Base-by-base conservation (phyloP, 495 filamentous ascomycete genomes). In the Amphirosellinia nigrospora region DNA sequence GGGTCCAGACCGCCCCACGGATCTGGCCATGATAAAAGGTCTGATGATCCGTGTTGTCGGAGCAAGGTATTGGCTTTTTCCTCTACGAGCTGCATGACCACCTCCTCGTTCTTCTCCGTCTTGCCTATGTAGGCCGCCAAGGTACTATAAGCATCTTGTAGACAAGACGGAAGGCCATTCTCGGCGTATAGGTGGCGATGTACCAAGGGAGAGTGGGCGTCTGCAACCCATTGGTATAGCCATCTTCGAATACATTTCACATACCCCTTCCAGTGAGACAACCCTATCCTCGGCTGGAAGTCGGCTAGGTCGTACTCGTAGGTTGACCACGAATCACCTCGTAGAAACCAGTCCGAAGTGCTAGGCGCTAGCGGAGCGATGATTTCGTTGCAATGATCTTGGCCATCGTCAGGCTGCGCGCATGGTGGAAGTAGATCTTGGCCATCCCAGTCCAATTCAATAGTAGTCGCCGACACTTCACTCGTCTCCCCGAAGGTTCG, bases 1-100 rank as follows among this genome's bases (percentile, higher is more conserved):
- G 38, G 6, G 19, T 10, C 16, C 8, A 23, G 11, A 4, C 9
- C n/a, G 13, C 38, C 38, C 21, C 59, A 41, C 5, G 21, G 45
- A 13, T 43, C 23, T 3, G 5, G 16, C 1, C 9, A 28, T 15
- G 59, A 10, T 8, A 10, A 60, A 39, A 26, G 16, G 3, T 36
- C 32, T 9, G 34, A 39, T 26, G 56, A 39, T 11, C 9, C 34
- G 15, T n/a, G 13, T 26, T 43, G 38, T 43, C 77, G 45, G 1
- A 68, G 60, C 23, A 70, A 63, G 2, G 30, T 1, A 43, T 52
- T 53, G 48, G 52, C 23, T 13, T 67, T 65, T 34, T 73, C 67
- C 46, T 70, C 70, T 0, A 72, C 67, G 32, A 75, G 65, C 56
- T 72, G 71, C 59, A 71, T 45, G 3, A 75, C 70, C 38, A 71